Conservation (phyloP, 305 asterid genomes). For the Fraxinus ornus region DNA sequence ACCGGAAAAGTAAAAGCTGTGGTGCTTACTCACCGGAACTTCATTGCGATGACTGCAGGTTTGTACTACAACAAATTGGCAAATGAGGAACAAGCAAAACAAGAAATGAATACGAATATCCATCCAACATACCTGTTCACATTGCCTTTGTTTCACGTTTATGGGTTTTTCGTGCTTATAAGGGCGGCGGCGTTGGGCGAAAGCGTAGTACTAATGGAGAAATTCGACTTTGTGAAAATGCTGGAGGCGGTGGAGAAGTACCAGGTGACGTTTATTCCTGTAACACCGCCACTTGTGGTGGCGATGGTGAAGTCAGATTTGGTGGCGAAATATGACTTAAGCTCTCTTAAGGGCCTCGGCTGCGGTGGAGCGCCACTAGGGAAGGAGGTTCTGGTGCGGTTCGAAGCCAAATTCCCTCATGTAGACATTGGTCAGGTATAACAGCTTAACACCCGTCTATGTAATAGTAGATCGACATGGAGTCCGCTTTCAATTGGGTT, state of each 20-base stretch:
- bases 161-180: constrained; percentile 68
- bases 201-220: constrained; percentile 49
- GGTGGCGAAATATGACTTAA: constrained; percentile 53
- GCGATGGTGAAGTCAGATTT: constrained; percentile 70
- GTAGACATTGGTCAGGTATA: constrained; percentile 61
- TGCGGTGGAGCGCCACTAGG: constrained; percentile 95
- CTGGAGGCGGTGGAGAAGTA: constrained; percentile 65
- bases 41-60: constrained; percentile 45
- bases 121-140: constrained; percentile 48
- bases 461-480: no score
- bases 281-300: constrained; percentile 76
- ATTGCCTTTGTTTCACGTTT: constrained; percentile 80
- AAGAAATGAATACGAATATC: background rate
- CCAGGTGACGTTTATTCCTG: constrained; percentile 62
- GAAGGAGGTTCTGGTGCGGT: constrained; percentile 54
- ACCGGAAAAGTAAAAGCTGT: constrained; percentile 87
- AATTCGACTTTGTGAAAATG: constrained; percentile 73
- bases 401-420: constrained; percentile 57
- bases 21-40: constrained; percentile 65
- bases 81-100: background rate
- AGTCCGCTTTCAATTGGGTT: background rate
- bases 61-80: constrained; percentile 29
- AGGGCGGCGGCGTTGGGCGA: constrained; percentile 65
- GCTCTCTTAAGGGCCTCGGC: constrained; percentile 54
- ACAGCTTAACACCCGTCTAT: background rate